Percentiles rank a stretch among this genome's conserved stretches.
Conservation (phyloP, 2,329 filamentous ascomycete species). For the Rhytidhysteron rufulum region DNA sequence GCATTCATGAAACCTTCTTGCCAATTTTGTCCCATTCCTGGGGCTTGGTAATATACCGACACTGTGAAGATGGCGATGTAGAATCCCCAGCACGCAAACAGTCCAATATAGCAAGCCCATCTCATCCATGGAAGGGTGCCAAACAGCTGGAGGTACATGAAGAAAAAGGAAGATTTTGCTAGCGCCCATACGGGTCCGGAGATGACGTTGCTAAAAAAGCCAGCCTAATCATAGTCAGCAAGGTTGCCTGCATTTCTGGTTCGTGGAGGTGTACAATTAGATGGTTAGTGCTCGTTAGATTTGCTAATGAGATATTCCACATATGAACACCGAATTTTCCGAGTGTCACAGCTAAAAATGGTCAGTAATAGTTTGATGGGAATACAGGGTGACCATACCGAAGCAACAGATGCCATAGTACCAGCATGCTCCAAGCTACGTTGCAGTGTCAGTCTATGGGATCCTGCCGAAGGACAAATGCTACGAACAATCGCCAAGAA, state of each 20-base stretch:
- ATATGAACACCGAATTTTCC: slow-evolving; percentile 5
- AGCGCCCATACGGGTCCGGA: slow-evolving; percentile 3
- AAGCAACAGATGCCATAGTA: too few species aligned
- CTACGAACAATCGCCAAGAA: too few species aligned
- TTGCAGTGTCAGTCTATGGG: too few species aligned
- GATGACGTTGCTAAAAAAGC: slow-evolving; percentile 4
- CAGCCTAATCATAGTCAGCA: slow-evolving; percentile 1
- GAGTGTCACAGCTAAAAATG: not conserved
- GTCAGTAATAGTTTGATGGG: not conserved
- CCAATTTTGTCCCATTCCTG: slow-evolving; percentile 3
- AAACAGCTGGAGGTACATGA: slow-evolving; percentile 10
- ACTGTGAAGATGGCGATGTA: slow-evolving; percentile 1
- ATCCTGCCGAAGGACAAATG: too few species aligned
- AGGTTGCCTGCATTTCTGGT: not conserved
- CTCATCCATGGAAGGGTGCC: slow-evolving; percentile 4
- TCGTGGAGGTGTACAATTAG: not conserved
- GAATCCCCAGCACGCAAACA: slow-evolving; percentile 2
- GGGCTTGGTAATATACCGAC: not conserved
- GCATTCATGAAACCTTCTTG: slow-evolving; percentile 1
- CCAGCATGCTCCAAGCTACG: too few species aligned
- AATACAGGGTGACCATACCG: too few species aligned
- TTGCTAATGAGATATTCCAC: slow-evolving; percentile 3
- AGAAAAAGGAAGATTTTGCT: slow-evolving; percentile 6
- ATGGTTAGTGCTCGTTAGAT: slow-evolving; percentile 2
- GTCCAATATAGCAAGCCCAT: slow-evolving; percentile 2